A percentile compares a stretch with the other conserved stretches of the same genome.
These are phyloP conservation scores for Isabelozyma pseudorhagii DNA, from an alignment of 805 yeast species.

Conservation along the genomic window DNA sequence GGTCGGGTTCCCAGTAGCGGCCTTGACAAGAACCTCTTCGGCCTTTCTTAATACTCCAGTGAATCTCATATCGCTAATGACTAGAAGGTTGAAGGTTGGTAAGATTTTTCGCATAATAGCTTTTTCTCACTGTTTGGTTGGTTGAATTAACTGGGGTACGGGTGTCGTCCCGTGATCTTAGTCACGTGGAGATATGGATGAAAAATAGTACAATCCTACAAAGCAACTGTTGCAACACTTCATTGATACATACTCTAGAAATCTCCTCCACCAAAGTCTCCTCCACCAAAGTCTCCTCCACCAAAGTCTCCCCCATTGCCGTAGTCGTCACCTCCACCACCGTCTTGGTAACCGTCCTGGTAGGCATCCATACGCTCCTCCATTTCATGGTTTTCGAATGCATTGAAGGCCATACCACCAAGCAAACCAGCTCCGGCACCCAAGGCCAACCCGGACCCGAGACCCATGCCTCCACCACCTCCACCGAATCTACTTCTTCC, in stretches of 20 bases:
- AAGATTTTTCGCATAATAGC: neutral
- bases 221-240: too few relatives aligned
- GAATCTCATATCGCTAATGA: constrained; percentile 30
- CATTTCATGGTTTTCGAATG: constrained; percentile 21
- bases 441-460: constrained; percentile 39
- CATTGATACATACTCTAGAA: constrained; percentile 22
- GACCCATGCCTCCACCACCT: constrained; percentile 6
- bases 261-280: constrained; percentile 28
- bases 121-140: constrained; percentile 15
- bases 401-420: constrained; percentile 53
- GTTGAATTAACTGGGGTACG: constrained; percentile 4
- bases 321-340: constrained; percentile 16
- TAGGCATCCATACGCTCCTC: constrained; percentile 16
- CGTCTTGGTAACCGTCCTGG: constrained; percentile 33
- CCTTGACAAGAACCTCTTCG: constrained; percentile 54
- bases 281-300: constrained; percentile 22
- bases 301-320: constrained; percentile 13
- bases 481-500: constrained; percentile 12
- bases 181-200: neutral
- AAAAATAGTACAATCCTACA: neutral
- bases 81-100: neutral
- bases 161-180: neutral
- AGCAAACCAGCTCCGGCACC: constrained; percentile 54
- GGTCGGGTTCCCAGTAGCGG: constrained; percentile 68
- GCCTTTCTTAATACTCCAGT: constrained; percentile 40